Conservation (phyloP, 495 filamentous ascomycete genomes). For the Penicillium tannophilum region DNA sequence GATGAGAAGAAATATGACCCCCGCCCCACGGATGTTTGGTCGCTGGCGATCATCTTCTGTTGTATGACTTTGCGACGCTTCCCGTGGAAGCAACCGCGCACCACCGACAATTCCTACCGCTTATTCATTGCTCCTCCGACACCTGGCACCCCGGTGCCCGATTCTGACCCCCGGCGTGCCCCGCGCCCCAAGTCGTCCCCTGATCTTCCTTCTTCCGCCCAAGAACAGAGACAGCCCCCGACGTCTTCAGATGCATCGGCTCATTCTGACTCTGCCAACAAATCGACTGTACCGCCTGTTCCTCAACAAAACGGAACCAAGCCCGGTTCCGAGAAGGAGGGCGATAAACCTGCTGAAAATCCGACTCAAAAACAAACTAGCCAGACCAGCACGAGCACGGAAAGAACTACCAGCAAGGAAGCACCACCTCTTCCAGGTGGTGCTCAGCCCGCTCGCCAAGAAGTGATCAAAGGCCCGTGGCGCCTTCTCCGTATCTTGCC, state of each 20-base stretch:
- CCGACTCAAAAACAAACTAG: constrained; percentile 30
- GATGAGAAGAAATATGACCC: constrained; percentile 94
- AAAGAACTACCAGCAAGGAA: constrained; percentile 51
- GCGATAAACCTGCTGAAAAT: constrained; percentile 22
- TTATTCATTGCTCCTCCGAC: constrained; percentile 81
- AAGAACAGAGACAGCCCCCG: constrained; percentile 29
- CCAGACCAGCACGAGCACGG: constrained; percentile 25
- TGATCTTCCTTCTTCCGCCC: constrained; percentile 33
- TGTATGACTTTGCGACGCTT: constrained; percentile 97
- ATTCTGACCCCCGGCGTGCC: constrained; percentile 45
- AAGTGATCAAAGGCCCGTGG: constrained; percentile 91
- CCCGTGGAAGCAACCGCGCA: constrained; percentile 93
- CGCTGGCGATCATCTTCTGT: constrained; percentile 96
- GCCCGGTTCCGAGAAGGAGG: constrained; percentile 13
- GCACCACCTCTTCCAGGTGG: constrained; percentile 42
- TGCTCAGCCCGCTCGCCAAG: constrained; percentile 47
- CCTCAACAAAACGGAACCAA: constrained; percentile 22
- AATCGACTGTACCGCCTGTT: constrained; percentile 14
- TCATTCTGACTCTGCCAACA: constrained; percentile 14
- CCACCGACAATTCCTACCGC: constrained; percentile 92
- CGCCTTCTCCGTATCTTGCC: constrained; percentile 89
- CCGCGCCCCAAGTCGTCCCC: constrained; percentile 39
- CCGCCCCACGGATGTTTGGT: constrained; percentile 94
- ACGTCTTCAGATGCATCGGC: constrained; percentile 17
- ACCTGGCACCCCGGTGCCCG: constrained; percentile 50